Percentiles rank a stretch among this genome's conserved stretches.
Conservation (phyloP, 2,329 filamentous ascomycete species). For the Sclerotinia subarctica region DNA sequence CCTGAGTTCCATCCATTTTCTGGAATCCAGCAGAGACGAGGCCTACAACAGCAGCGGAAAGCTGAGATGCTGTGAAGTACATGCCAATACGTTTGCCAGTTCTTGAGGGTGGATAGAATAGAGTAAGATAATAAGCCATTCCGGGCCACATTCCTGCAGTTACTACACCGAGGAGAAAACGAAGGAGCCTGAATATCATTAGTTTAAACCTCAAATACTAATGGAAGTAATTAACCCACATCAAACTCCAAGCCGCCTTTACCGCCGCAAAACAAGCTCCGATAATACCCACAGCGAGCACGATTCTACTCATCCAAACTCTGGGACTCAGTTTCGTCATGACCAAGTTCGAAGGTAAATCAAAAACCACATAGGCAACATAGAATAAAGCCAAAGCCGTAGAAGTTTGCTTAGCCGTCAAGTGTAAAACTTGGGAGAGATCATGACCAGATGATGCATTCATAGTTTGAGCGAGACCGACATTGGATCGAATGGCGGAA, state of each 20-base stretch:
- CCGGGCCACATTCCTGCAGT: conserved; percentile 95
- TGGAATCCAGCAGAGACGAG: conserved; percentile 90
- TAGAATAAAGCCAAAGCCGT: conserved; percentile 87
- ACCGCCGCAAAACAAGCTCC: conserved; percentile 82
- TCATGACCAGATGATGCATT: conserved; percentile 69
- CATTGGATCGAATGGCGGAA: conserved; percentile 87
- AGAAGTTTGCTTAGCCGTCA: conserved; percentile 74
- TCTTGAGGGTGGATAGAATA: conserved; percentile 85
- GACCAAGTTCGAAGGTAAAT: conserved; percentile 81
- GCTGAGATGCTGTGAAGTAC: conserved; percentile 85
- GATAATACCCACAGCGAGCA: conserved; percentile 80
- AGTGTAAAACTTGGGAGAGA: conserved; percentile 65
- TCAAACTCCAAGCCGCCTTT: conserved; percentile 75
- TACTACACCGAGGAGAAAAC: conserved; percentile 79
- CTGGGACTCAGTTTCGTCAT: conserved; percentile 84
- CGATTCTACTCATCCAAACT: conserved; percentile 89
- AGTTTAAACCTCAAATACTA: neutral
- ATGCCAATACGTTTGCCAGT: conserved; percentile 85
- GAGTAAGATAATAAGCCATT: conserved; percentile 87
- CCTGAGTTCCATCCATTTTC: conserved; percentile 76
- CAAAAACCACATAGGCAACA: conserved; percentile 86
- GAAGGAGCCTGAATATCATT: conserved; percentile 55
- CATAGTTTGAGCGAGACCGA: conserved; percentile 94
- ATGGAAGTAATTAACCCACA: conserved; percentile 24
- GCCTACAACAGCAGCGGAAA: conserved; percentile 85